phyloP scores from a whole-genome alignment of 352 stramenopile species.

The Pythium brassicae region DNA sequence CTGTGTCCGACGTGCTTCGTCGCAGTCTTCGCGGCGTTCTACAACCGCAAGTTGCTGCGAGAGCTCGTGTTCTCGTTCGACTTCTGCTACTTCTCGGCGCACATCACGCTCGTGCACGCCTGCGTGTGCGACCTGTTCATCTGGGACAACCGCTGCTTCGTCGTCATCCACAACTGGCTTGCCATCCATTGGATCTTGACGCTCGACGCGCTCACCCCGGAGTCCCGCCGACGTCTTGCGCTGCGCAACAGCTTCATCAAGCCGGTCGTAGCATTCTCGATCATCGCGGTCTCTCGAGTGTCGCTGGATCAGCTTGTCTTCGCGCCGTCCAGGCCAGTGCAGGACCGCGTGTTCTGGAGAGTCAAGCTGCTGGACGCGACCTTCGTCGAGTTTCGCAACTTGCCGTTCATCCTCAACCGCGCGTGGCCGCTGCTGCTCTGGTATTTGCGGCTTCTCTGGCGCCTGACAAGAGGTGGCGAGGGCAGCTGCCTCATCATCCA shows the following conservation, averaged over 20 bases:
- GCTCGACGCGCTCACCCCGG: constrained; percentile 22
- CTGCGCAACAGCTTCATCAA: constrained; percentile 4
- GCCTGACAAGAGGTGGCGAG: constrained; percentile 4
- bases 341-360: constrained; percentile 4
- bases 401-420: constrained; percentile 7
- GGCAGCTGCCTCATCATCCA: constrained; percentile 7
- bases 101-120: constrained; percentile 15
- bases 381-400: background rate
- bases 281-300: background rate
- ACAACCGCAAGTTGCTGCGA: constrained; percentile 3
- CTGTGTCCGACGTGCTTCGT: constrained; percentile 4
- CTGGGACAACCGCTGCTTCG: constrained; percentile 4
- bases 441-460: constrained; percentile 4
- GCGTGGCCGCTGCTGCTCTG: constrained; percentile 10
- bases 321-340: background rate
- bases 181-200: constrained; percentile 19
- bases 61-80: constrained; percentile 1
- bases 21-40: constrained; percentile 1
- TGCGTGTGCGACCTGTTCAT: constrained; percentile 21
- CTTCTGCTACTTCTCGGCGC: constrained; percentile 19
- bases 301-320: constrained; percentile 7
- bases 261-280: constrained; percentile 1
- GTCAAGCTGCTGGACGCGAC: background rate
- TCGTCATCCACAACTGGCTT: constrained; percentile 10
- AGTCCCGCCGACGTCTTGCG: constrained; percentile 3